Conservation (phyloP, 2,329 filamentous ascomycete genomes). For the Paecilomyces variotii region DNA sequence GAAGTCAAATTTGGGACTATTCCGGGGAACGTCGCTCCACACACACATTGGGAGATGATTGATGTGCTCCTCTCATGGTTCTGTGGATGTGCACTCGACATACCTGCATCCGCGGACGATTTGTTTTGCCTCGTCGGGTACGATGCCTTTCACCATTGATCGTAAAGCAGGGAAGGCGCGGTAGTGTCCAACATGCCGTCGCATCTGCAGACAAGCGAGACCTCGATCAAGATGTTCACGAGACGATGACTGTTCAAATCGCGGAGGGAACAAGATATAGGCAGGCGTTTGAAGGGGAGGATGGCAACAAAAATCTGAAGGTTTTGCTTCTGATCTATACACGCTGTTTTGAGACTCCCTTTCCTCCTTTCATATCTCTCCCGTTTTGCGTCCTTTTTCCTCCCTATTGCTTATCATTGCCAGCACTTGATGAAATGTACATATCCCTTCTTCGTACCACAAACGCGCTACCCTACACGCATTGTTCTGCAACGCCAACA, state of each 20-base stretch:
- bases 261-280: neutral
- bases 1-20: neutral
- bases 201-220: neutral
- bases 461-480: slow-evolving; percentile 4
- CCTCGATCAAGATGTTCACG: neutral
- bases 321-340: neutral
- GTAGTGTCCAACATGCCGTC: neutral
- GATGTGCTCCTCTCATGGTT: neutral
- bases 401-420: slow-evolving; percentile 13
- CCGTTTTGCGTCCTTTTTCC: slow-evolving; percentile 7
- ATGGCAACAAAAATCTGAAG: neutral
- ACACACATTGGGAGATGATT: neutral
- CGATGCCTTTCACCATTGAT: neutral
- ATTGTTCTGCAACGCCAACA: slow-evolving; percentile 16
- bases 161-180: neutral
- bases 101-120: neutral
- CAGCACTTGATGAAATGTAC: slow-evolving; percentile 24
- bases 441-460: slow-evolving; percentile 15
- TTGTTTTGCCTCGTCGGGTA: neutral
- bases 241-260: neutral
- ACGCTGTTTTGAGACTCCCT: slow-evolving; percentile 1
- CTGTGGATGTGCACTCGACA: neutral
- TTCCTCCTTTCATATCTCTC: slow-evolving; percentile 6
- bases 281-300: neutral
- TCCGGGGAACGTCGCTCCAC: neutral